Evolutionary conservation across 345 rosid species (phyloP).

Genomic region (Populus pruinosa): DNA sequence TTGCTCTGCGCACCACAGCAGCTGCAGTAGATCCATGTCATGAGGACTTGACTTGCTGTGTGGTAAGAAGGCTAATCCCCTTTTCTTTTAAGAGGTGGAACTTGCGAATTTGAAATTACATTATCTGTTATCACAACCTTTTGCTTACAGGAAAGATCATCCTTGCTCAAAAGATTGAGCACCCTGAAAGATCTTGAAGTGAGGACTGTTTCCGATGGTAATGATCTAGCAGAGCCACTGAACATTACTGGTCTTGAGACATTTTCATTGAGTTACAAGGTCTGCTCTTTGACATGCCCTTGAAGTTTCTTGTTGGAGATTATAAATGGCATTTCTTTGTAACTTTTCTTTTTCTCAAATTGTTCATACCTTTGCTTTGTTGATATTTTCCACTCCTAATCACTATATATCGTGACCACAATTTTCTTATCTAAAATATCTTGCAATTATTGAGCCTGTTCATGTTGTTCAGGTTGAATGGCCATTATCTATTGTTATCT

Average conservation of each 20-base stretch:
- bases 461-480: constrained; percentile 68
- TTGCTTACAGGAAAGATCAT: constrained; percentile 69
- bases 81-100: not conserved
- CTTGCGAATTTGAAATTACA: not conserved
- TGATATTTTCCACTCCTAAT: not conserved
- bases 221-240: constrained; percentile 60
- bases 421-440: not conserved
- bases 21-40: constrained; percentile 97
- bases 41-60: constrained; percentile 91
- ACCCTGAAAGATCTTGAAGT: constrained; percentile 49
- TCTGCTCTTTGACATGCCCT: constrained; percentile 15
- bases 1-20: constrained; percentile 89
- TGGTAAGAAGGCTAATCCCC: constrained; percentile 48
- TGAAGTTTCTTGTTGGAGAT: not conserved
- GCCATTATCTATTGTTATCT: constrained; percentile 92
- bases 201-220: constrained; percentile 35
- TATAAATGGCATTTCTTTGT: not conserved
- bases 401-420: not conserved
- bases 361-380: not conserved
- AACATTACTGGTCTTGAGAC: constrained; percentile 94
- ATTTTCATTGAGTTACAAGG: constrained; percentile 96
- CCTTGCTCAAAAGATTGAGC: constrained; percentile 75
- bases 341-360: not conserved
- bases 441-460: not conserved
- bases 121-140: constrained; percentile 12